phyloP scores from a whole-genome alignment of 2,329 filamentous ascomycete species.

The Sporothrix globosa region DNA sequence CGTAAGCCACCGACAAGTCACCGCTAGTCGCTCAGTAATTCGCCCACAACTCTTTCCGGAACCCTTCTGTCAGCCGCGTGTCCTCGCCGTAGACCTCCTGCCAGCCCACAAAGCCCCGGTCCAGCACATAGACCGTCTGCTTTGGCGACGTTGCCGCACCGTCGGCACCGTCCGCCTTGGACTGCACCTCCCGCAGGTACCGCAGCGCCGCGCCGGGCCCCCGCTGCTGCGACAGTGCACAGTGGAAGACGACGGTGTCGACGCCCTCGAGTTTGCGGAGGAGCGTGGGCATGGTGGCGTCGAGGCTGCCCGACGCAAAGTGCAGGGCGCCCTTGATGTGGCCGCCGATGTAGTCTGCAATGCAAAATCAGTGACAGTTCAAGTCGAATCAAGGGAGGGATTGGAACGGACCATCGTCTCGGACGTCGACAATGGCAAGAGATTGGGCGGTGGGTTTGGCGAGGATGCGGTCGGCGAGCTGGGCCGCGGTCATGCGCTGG shows the following conservation, averaged over 20 bases:
- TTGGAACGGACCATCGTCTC: constrained; percentile 67
- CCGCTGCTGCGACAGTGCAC: constrained; percentile 85
- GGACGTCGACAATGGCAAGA: constrained; percentile 83
- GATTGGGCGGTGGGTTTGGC: constrained; percentile 49
- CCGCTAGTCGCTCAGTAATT: not conserved
- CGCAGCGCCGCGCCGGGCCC: constrained; percentile 81
- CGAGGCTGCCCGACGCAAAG: constrained; percentile 72
- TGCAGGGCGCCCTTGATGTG: constrained; percentile 81
- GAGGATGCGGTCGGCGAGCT: constrained; percentile 68
- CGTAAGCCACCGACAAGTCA: too few species aligned
- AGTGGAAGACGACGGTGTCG: constrained; percentile 90
- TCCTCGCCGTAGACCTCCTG: constrained; percentile 82
- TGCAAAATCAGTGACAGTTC: constrained; percentile 2
- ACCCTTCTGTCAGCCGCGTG: constrained; percentile 78
- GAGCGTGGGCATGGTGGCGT: constrained; percentile 79
- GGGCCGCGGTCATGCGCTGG: constrained; percentile 67
- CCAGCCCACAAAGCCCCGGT: constrained; percentile 85
- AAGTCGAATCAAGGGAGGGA: not conserved
- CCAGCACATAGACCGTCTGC: constrained; percentile 77
- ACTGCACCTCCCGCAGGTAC: constrained; percentile 69
- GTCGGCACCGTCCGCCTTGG: constrained; percentile 28
- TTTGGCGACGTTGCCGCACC: constrained; percentile 34
- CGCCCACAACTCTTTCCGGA: constrained; percentile 80
- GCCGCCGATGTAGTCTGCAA: constrained; percentile 80
- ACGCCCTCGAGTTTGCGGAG: constrained; percentile 75